A percentile compares a stretch with the other conserved stretches of the same genome.
Conservation (phyloP, 1,139 yeast genomes). For the Geotrichum carabidarum region DNA sequence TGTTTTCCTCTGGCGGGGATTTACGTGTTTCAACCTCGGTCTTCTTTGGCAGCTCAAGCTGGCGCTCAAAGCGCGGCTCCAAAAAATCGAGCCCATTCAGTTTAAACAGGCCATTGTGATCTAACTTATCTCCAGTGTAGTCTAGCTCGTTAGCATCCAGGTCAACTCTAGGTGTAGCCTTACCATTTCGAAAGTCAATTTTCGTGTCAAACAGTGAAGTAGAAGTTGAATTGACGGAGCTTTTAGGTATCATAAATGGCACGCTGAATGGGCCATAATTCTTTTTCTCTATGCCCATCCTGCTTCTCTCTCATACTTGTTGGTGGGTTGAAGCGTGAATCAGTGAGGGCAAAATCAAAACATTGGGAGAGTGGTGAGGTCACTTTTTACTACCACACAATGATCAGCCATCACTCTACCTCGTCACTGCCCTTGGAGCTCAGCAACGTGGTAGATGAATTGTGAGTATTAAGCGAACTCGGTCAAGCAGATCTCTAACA, state of each 20-base stretch:
- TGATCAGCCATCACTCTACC: background rate
- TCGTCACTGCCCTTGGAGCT: slow-evolving; percentile 10
- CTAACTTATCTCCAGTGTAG: background rate
- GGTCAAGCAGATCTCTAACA: background rate
- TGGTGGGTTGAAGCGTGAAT: background rate
- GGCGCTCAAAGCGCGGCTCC: background rate
- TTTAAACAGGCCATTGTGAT: background rate
- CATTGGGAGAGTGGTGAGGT: background rate
- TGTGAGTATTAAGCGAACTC: slow-evolving; percentile 1
- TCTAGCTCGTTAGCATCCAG: background rate
- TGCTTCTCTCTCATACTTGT: background rate
- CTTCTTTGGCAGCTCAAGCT: background rate
- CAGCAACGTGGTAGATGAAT: slow-evolving; percentile 11
- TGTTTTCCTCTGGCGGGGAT: background rate
- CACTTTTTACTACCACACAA: background rate
- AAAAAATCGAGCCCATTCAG: background rate
- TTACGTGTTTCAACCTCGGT: background rate
- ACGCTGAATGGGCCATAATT: slow-evolving; percentile 14
- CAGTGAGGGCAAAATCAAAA: background rate
- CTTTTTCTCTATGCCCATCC: slow-evolving; percentile 4
- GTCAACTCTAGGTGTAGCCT: background rate
- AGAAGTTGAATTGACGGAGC: background rate
- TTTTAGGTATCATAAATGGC: slow-evolving; percentile 8
- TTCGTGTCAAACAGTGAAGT: slow-evolving; percentile 1
- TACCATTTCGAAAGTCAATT: slow-evolving; percentile 1